Conservation (phyloP, 129 eudicot genomes). For the Centrapalus pauciflorus region DNA sequence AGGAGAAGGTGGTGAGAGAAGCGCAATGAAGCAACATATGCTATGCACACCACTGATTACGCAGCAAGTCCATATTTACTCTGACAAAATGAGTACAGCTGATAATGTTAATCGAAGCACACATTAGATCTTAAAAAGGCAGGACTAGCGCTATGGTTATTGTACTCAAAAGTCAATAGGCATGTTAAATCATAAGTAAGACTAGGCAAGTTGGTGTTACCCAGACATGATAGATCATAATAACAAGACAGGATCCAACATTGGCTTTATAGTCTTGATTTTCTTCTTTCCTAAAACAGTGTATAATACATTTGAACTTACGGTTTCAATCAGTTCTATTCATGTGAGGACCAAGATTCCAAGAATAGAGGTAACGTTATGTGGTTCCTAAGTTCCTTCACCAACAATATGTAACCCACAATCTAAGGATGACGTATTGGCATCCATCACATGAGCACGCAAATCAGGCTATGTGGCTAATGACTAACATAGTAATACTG, state of each 20-base stretch:
- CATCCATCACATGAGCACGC: background rate
- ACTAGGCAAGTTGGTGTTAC: background rate
- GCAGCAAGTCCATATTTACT: too few relatives aligned
- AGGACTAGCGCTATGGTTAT: too few relatives aligned
- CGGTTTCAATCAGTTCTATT: background rate
- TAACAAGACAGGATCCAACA: background rate
- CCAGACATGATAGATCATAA: background rate
- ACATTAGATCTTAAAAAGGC: too few relatives aligned
- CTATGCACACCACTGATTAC: too few relatives aligned
- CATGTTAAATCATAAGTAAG: background rate
- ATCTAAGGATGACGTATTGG: background rate
- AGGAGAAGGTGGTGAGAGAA: too few relatives aligned
- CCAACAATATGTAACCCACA: background rate
- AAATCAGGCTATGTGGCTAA: background rate
- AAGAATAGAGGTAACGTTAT: background rate
- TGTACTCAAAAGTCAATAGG: background rate
- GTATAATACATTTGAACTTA: background rate
- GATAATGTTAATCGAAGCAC: too few relatives aligned
- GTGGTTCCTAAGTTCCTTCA: too few relatives aligned
- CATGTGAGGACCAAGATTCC: background rate
- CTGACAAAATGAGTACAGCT: too few relatives aligned
- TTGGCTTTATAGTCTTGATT: background rate
- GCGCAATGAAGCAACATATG: too few relatives aligned
- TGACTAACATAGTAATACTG: background rate
- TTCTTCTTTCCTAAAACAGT: background rate